Evolutionary conservation across 164 flowering plant species (phyloP).

Genomic region (Umbellularia californica): DNA sequence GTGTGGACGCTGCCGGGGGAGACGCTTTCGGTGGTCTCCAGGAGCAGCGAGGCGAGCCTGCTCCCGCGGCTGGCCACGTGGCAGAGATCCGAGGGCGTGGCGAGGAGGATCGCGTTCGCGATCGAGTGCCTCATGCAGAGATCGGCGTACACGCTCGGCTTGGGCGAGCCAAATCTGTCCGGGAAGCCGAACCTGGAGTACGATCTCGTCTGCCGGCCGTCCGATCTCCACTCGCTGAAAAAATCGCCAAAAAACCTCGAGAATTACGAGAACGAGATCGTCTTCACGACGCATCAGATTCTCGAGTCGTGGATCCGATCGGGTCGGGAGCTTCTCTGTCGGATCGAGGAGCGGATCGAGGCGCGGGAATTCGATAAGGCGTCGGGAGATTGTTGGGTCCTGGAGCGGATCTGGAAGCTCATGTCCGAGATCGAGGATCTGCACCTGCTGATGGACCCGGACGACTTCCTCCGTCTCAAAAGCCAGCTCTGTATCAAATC

Average conservation of each 20-base stretch:
- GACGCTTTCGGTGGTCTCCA: conserved; percentile 42
- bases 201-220: conserved; percentile 71
- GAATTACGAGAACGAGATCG: conserved; percentile 57
- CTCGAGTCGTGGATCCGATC: conserved; percentile 63
- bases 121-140: conserved; percentile 73
- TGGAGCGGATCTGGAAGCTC: conserved; percentile 72
- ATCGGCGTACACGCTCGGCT: conserved; percentile 71
- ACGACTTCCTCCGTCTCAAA: conserved; percentile 68
- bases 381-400: conserved; percentile 51
- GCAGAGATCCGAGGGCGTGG: conserved; percentile 60
- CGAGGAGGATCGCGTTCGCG: conserved; percentile 51
- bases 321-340: conserved; percentile 35
- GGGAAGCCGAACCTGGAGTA: conserved; percentile 75
- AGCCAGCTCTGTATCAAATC: conserved; percentile 50
- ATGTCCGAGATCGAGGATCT: conserved; percentile 60
- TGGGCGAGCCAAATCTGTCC: conserved; percentile 80
- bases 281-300: conserved; percentile 64
- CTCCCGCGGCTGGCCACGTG: conserved; percentile 80
- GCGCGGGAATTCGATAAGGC: conserved; percentile 32
- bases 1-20: conserved; percentile 66
- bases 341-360: conserved; percentile 38
- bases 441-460: conserved; percentile 73
- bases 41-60: conserved; percentile 66
- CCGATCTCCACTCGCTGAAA: conserved; percentile 58
- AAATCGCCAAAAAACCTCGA: conserved; percentile 26